Percentiles rank a stretch among this genome's conserved stretches.
phyloP scores from a whole-genome alignment of 345 rosid genomes.

The Boechera stricta region DNA sequence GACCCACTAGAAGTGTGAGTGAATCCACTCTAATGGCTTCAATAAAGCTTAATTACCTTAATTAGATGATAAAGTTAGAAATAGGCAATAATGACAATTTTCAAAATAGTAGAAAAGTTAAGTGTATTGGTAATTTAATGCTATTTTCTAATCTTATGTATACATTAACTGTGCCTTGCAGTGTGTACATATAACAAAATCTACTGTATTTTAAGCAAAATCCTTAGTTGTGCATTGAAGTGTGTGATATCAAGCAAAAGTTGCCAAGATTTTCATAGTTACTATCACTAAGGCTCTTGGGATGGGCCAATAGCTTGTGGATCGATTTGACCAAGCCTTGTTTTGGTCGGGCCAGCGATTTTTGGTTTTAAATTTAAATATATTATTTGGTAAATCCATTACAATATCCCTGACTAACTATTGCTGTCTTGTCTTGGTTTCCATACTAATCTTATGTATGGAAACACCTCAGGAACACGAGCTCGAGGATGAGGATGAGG shows the following conservation, averaged over 20 bases:
- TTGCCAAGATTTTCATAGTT: too few species aligned
- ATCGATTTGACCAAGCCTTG: neutral
- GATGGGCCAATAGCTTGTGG: neutral
- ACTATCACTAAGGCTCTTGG: too few species aligned
- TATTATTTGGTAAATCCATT: neutral
- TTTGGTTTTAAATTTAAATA: neutral
- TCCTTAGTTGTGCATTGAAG: neutral
- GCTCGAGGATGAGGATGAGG: slow-evolving; percentile 92
- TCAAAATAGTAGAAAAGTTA: neutral
- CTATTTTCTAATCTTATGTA: neutral
- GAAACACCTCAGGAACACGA: slow-evolving; percentile 81
- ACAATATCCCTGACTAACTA: neutral
- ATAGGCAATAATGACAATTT: neutral
- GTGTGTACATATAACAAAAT: slow-evolving; percentile 1
- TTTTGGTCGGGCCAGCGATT: neutral
- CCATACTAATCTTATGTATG: neutral
- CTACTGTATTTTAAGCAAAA: neutral
- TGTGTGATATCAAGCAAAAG: neutral
- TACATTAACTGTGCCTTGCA: neutral
- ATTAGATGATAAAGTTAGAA: neutral
- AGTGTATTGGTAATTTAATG: neutral
- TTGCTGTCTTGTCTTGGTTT: neutral
- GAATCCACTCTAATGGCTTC: too few species aligned
- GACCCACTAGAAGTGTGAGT: too few species aligned
- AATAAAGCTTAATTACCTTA: too few species aligned